Base-by-base conservation (phyloP, 176 grass and related monocot genomes). In the Rhynchospora pubera region DNA sequence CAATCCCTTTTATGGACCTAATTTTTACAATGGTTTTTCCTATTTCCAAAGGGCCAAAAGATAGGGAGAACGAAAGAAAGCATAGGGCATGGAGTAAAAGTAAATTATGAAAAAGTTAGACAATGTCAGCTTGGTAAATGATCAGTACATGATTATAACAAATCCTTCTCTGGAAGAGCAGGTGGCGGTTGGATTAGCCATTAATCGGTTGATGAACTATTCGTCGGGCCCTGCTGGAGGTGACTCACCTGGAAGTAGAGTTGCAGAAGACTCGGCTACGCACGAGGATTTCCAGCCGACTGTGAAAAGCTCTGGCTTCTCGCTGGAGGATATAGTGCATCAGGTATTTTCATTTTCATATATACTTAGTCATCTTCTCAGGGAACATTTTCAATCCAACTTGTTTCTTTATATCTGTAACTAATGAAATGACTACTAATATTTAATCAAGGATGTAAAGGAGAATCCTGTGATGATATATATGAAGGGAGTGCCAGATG, bases 401-500 rank as follows among this genome's bases (percentile, higher is more conserved):
- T 30, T 52, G 23, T 32, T 56, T 56, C 22, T 2, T 45, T 70
- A 18, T 77, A 32, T 53, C 13, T 77, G 50, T 30, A 56, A 22
- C 53, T 3, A 18, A 30, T 26, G 22, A 75, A 53, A 77, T 34
- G 22, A 39, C 6, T 52, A 18, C 16, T 42, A 67, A 26, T 11
- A 66, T 24, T 21, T 23, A 79, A 61, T 44, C 61, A 81, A 99
- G 96, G 91, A 99, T 91, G 70, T 99, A 58, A 95, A 93, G 84
- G 83, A 90, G 57, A 93, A 91, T 30, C 84, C 89, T 42, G 83
- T 99, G 3, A 66, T 99, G 42, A 90, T 95, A 79, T 99, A 93
- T 78, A 99, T 95, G 93, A 99, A 99, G 79, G 93, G 96, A 72
- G 56, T 90, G 83, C 89, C 87, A 70, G 91, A 93, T 73, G 87